Evolutionary conservation across 805 yeast genomes (phyloP).

Genomic region (Pichia manshurica): DNA sequence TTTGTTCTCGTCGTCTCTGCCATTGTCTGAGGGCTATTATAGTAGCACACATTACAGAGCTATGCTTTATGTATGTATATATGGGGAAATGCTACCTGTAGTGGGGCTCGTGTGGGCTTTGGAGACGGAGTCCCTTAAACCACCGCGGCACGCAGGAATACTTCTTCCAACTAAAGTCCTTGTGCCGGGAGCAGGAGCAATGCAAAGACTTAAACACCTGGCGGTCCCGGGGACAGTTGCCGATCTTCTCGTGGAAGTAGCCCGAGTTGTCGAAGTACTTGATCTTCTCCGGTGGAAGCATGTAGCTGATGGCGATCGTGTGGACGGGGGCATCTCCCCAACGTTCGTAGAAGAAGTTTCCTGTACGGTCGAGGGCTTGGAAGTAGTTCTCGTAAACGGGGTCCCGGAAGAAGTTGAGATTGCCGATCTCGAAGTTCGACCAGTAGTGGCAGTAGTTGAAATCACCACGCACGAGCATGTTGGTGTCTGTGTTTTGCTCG

Average conservation of each 20-base stretch:
- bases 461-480: constrained; percentile 36
- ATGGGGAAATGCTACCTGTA: too few species aligned
- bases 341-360: constrained; percentile 69
- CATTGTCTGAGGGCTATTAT: too few species aligned
- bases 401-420: constrained; percentile 52
- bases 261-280: constrained; percentile 59
- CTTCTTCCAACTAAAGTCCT: constrained; percentile 46
- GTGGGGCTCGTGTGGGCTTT: constrained; percentile 8
- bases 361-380: constrained; percentile 49
- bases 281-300: constrained; percentile 41
- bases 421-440: constrained; percentile 65
- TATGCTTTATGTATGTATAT: too few species aligned
- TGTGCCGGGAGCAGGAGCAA: constrained; percentile 44
- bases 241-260: constrained; percentile 50
- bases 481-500: constrained; percentile 37
- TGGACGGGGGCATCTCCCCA: constrained; percentile 82
- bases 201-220: constrained; percentile 38
- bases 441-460: constrained; percentile 56
- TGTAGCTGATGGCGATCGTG: constrained; percentile 54
- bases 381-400: constrained; percentile 50
- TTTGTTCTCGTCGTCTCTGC: too few species aligned
- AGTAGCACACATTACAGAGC: too few species aligned
- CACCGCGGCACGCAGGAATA: constrained; percentile 49
- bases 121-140: constrained; percentile 10
- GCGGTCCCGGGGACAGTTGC: constrained; percentile 50